A percentile compares a stretch with the other conserved stretches of the same genome.
These are phyloP conservation scores for Acidiella bohemica DNA, from an alignment of 495 filamentous ascomycete genomes.

Conservation along the genomic window DNA sequence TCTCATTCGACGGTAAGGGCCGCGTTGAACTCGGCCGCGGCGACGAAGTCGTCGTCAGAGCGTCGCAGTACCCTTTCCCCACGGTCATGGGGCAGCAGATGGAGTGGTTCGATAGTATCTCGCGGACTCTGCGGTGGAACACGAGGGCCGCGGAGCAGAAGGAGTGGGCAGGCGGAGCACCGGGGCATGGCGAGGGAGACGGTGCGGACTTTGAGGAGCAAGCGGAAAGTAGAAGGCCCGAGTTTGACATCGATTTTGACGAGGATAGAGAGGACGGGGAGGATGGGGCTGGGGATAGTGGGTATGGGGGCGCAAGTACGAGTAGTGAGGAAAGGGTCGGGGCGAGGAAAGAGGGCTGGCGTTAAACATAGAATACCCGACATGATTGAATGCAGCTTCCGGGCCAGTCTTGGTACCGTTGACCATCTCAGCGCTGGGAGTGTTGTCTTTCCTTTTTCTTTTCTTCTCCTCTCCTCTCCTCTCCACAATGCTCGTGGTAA, in stretches of 20 bases:
- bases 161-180: slow-evolving; percentile 44
- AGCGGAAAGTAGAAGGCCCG: slow-evolving; percentile 32
- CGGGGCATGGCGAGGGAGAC: slow-evolving; percentile 32
- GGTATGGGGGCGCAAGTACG: slow-evolving; percentile 8
- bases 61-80: slow-evolving; percentile 89
- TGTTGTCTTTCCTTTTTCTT: no score
- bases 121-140: slow-evolving; percentile 85
- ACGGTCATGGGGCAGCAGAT: slow-evolving; percentile 63
- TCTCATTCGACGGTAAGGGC: slow-evolving; percentile 91
- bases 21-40: slow-evolving; percentile 81
- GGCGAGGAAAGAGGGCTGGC: slow-evolving; percentile 1
- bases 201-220: slow-evolving; percentile 32
- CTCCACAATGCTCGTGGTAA: no score
- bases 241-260: slow-evolving; percentile 41
- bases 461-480: no score
- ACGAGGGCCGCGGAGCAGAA: slow-evolving; percentile 76
- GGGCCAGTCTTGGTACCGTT: no score
- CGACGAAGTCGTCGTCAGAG: slow-evolving; percentile 88
- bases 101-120: slow-evolving; percentile 92
- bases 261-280: slow-evolving; percentile 7
- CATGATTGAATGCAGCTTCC: no score
- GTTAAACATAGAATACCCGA: no score
- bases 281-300: slow-evolving; percentile 3
- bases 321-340: not conserved
- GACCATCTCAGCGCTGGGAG: no score